Conservation (phyloP, 2,329 filamentous ascomycete genomes). For the Fusarium sarcochroum region DNA sequence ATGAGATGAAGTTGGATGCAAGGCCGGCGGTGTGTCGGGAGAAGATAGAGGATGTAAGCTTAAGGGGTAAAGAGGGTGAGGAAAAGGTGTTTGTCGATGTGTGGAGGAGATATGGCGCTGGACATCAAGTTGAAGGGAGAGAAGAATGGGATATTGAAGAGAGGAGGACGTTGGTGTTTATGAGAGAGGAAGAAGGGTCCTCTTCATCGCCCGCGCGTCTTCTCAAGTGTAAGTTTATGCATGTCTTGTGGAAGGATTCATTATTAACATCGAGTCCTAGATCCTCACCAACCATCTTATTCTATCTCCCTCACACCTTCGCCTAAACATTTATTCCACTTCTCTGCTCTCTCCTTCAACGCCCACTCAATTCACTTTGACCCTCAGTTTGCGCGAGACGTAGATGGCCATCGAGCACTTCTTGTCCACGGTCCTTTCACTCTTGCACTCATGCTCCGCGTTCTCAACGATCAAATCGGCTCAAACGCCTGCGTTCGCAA, state of each 20-base stretch:
- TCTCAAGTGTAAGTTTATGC: slow-evolving; percentile 49
- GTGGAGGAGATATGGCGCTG: slow-evolving; percentile 59
- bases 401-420: slow-evolving; percentile 81
- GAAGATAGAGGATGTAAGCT: slow-evolving; percentile 56
- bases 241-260: background rate
- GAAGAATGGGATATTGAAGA: slow-evolving; percentile 58
- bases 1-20: slow-evolving; percentile 56
- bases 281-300: slow-evolving; percentile 54
- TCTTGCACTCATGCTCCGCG: slow-evolving; percentile 80
- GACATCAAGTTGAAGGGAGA: slow-evolving; percentile 39
- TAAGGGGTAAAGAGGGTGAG: slow-evolving; percentile 51
- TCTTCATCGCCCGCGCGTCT: slow-evolving; percentile 32
- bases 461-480: slow-evolving; percentile 59
- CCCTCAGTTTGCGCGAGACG: slow-evolving; percentile 73
- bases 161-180: slow-evolving; percentile 66
- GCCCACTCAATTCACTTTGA: slow-evolving; percentile 93
- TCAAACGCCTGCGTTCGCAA: slow-evolving; percentile 58
- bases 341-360: slow-evolving; percentile 92
- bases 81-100: slow-evolving; percentile 68
- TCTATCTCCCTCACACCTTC: slow-evolving; percentile 74
- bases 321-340: slow-evolving; percentile 84
- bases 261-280: slow-evolving; percentile 41
- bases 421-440: slow-evolving; percentile 91
- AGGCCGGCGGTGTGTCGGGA: slow-evolving; percentile 61
- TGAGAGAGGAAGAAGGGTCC: slow-evolving; percentile 54